Conservation (phyloP, 176 grass and related monocot species). For the Tuctoria greenei region DNA sequence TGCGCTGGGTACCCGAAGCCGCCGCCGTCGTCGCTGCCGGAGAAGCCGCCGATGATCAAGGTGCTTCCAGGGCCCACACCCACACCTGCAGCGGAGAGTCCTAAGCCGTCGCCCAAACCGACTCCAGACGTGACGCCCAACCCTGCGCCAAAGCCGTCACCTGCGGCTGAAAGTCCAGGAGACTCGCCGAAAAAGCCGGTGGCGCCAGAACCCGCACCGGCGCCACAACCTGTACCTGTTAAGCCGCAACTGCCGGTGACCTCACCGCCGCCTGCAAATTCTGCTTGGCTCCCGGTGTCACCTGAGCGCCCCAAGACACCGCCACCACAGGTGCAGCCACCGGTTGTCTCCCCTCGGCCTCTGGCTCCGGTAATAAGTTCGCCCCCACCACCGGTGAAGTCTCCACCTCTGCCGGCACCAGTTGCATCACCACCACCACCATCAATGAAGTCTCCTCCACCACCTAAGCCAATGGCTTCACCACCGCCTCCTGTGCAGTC, state of each 20-base stretch:
- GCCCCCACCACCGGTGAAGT: not conserved
- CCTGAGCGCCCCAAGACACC: constrained; percentile 20
- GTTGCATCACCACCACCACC: not conserved
- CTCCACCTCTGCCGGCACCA: not conserved
- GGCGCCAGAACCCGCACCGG: not conserved
- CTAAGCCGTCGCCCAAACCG: not conserved
- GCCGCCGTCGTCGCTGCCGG: not conserved
- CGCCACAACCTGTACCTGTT: not conserved
- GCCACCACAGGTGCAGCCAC: constrained; percentile 1
- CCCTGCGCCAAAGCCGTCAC: no score
- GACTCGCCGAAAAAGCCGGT: not conserved
- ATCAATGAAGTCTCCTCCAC: not conserved
- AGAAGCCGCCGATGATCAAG: not conserved
- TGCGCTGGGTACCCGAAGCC: constrained; percentile 15
- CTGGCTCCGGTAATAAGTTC: not conserved
- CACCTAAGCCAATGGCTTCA: not conserved
- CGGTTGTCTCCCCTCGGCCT: not conserved
- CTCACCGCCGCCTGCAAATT: constrained; percentile 6
- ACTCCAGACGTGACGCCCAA: no score
- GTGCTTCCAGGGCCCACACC: not conserved
- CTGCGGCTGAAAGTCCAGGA: not conserved
- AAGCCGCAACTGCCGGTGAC: not conserved
- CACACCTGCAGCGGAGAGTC: not conserved
- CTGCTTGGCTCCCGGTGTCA: not conserved
- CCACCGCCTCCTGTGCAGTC: not conserved